Conservation (phyloP, 805 yeast species). For the Cyberlindnera euphorbiiphila region DNA sequence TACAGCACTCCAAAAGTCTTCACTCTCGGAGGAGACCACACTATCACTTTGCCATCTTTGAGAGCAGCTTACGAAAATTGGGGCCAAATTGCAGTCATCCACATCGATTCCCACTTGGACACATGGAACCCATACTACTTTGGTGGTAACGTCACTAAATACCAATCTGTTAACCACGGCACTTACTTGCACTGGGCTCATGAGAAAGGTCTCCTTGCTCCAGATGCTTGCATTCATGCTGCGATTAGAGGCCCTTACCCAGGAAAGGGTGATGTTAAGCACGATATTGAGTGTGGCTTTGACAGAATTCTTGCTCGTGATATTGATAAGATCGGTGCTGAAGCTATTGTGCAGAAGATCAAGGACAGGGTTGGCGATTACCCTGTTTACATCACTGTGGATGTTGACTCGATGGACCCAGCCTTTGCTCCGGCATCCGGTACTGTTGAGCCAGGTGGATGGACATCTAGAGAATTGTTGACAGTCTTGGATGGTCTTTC, state of each 20-base stretch:
- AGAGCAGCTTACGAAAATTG: conserved; percentile 44
- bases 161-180: conserved; percentile 62
- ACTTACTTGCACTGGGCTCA: conserved; percentile 68
- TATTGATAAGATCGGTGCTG: conserved; percentile 39
- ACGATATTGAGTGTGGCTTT: conserved; percentile 49
- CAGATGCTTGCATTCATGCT: conserved; percentile 51
- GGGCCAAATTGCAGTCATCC: conserved; percentile 44
- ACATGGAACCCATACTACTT: conserved; percentile 63
- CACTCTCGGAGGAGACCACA: conserved; percentile 55
- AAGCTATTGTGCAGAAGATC: conserved; percentile 35
- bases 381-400: conserved; percentile 45
- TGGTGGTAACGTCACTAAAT: conserved; percentile 60
- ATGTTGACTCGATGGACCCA: conserved; percentile 50
- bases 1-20: conserved; percentile 35
- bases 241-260: conserved; percentile 65
- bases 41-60: conserved; percentile 46
- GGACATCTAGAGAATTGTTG: conserved; percentile 44
- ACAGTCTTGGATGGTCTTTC: conserved; percentile 40
- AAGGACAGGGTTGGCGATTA: conserved; percentile 35
- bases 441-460: conserved; percentile 52
- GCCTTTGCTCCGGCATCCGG: conserved; percentile 51
- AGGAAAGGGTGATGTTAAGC: conserved; percentile 33
- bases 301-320: conserved; percentile 44
- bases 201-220: conserved; percentile 55
- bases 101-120: conserved; percentile 68